phyloP scores from a whole-genome alignment of 2,329 filamentous ascomycete species.

The Thelonectria blattea region DNA sequence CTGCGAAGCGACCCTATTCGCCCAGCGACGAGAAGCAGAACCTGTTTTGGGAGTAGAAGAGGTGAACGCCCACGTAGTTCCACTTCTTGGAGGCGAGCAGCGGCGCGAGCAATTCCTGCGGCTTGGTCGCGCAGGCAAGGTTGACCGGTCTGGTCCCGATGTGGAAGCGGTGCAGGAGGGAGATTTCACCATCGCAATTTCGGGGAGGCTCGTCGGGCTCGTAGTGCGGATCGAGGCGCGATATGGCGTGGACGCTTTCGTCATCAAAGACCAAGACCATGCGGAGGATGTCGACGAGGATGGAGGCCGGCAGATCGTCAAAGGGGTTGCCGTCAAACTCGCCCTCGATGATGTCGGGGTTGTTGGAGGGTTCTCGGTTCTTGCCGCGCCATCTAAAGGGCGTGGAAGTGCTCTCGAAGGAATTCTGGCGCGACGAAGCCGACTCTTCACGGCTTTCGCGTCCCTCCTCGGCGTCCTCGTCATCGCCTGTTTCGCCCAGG shows the following conservation, averaged over 20 bases:
- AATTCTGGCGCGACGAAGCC: not conserved
- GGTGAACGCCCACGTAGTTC: conserved; percentile 47
- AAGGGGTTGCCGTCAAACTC: conserved; percentile 33
- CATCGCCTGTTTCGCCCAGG: not conserved
- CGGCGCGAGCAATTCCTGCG: conserved; percentile 44
- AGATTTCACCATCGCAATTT: conserved; percentile 8
- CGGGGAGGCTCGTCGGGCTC: conserved; percentile 28
- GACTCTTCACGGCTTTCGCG: not conserved
- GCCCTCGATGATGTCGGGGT: not conserved
- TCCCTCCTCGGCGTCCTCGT: not conserved
- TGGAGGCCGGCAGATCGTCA: conserved; percentile 36
- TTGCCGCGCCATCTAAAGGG: not conserved
- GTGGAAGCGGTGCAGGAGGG: conserved; percentile 49
- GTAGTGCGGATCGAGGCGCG: conserved; percentile 48
- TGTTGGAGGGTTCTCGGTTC: not conserved
- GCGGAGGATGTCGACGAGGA: conserved; percentile 46
- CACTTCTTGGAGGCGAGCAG: conserved; percentile 50
- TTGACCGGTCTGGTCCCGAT: conserved; percentile 40
- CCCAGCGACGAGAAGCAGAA: conserved; percentile 61
- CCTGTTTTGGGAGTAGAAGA: conserved; percentile 57
- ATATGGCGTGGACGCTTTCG: conserved; percentile 50
- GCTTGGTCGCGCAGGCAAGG: conserved; percentile 43
- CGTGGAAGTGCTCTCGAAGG: not conserved
- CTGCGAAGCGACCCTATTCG: conserved; percentile 55
- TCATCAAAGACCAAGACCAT: conserved; percentile 44